A percentile compares a stretch with the other conserved stretches of the same genome.
These are phyloP conservation scores for Phialophora macrospora DNA, from an alignment of 2,329 filamentous ascomycete genomes.

Conservation along the genomic window DNA sequence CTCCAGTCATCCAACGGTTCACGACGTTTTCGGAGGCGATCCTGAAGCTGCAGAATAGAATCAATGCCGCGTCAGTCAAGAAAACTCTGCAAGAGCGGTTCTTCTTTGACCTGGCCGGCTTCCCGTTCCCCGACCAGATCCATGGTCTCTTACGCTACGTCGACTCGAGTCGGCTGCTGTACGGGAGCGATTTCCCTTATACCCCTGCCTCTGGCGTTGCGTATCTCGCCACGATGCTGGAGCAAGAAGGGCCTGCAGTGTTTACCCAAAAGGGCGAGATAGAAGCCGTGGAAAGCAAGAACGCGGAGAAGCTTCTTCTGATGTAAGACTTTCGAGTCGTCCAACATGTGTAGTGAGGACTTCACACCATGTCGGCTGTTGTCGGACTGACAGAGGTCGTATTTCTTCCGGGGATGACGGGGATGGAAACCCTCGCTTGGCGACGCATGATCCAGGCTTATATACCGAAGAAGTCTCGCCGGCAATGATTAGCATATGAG, in stretches of 20 bases:
- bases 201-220: slow-evolving; percentile 5
- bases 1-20: slow-evolving; percentile 36
- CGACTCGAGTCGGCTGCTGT: slow-evolving; percentile 14
- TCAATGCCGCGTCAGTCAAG: slow-evolving; percentile 17
- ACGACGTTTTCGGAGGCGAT: slow-evolving; percentile 1
- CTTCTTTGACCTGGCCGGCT: slow-evolving; percentile 25
- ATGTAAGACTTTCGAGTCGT: neutral
- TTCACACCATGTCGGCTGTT: neutral
- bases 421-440: too few species aligned
- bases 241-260: slow-evolving; percentile 8
- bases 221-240: slow-evolving; percentile 9
- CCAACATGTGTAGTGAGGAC: neutral
- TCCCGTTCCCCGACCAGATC: slow-evolving; percentile 20
- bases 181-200: slow-evolving; percentile 25
- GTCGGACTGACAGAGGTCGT: neutral
- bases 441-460: too few species aligned
- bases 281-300: slow-evolving; percentile 8
- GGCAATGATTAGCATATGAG: too few species aligned
- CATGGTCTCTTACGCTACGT: slow-evolving; percentile 11
- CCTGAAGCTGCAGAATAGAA: slow-evolving; percentile 8
- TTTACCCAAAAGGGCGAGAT: slow-evolving; percentile 7
- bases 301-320: slow-evolving; percentile 16
- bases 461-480: too few species aligned
- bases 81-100: slow-evolving; percentile 13
- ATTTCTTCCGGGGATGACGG: too few species aligned